Evolutionary conservation across 352 stramenopile genomes (phyloP).

Genomic region (Phytophthora palmivora): DNA sequence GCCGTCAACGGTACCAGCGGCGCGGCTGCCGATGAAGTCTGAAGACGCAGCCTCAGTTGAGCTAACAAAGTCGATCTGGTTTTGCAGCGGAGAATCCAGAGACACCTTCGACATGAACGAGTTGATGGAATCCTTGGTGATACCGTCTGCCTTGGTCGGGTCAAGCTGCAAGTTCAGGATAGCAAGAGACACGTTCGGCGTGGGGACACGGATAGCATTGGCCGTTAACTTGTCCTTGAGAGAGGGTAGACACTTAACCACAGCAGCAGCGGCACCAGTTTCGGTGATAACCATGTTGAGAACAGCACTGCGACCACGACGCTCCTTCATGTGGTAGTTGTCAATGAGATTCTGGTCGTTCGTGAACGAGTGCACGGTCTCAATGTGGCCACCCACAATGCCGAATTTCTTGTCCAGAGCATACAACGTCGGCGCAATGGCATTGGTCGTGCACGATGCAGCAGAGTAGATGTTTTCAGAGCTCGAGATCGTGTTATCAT

Average conservation of each 20-base stretch:
- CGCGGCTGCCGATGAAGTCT: slow-evolving; percentile 86
- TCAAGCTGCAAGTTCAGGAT: slow-evolving; percentile 95
- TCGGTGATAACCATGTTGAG: slow-evolving; percentile 93
- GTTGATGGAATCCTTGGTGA: slow-evolving; percentile 82
- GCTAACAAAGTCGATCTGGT: slow-evolving; percentile 91
- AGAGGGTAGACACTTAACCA: slow-evolving; percentile 92
- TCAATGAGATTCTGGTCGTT: slow-evolving; percentile 92
- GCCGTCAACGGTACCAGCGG: slow-evolving; percentile 78
- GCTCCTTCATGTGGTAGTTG: slow-evolving; percentile 91
- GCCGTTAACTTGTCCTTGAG: slow-evolving; percentile 98
- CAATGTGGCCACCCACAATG: slow-evolving; percentile 85
- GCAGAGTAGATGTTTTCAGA: slow-evolving; percentile 76
- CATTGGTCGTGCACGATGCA: slow-evolving; percentile 88
- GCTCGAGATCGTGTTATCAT: slow-evolving; percentile 70
- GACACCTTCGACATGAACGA: slow-evolving; percentile 80
- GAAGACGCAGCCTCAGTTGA: slow-evolving; percentile 83
- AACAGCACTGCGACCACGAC: slow-evolving; percentile 83
- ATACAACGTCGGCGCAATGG: slow-evolving; percentile 78
- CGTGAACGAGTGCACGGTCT: slow-evolving; percentile 92
- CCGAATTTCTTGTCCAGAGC: slow-evolving; percentile 86
- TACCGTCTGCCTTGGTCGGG: slow-evolving; percentile 68
- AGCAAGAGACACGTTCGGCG: slow-evolving; percentile 98
- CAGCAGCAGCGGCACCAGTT: slow-evolving; percentile 81
- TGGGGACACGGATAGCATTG: slow-evolving; percentile 98
- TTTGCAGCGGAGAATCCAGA: slow-evolving; percentile 85